Conservation (phyloP, 2,329 filamentous ascomycete species). For the Phialophora expanda region DNA sequence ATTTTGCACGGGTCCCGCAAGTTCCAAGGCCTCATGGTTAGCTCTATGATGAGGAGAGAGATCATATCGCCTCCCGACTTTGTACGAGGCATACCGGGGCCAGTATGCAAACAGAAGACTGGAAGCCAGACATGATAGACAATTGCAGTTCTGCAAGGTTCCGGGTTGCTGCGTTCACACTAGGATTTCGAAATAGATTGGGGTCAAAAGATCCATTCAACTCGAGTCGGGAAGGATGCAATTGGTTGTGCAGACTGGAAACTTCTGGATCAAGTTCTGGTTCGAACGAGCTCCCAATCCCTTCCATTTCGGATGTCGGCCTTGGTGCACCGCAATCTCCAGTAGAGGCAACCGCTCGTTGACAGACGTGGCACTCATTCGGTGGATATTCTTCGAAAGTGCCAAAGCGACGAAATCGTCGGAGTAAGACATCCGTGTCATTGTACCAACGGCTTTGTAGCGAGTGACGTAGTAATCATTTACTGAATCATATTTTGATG, state of each 20-base stretch:
- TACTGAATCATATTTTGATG: neutral
- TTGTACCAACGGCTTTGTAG: neutral
- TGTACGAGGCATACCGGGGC: too few relatives aligned
- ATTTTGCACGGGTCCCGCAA: neutral
- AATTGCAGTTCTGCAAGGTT: neutral
- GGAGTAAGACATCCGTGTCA: neutral
- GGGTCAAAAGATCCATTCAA: neutral
- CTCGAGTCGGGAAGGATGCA: neutral
- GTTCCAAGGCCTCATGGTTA: neutral
- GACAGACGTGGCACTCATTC: neutral
- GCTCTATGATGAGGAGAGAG: neutral
- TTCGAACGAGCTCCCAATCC: neutral
- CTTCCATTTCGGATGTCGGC: neutral
- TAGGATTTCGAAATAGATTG: neutral
- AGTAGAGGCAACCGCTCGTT: neutral
- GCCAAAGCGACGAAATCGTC: neutral
- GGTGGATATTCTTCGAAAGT: neutral
- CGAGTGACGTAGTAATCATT: neutral
- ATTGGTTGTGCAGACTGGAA: neutral
- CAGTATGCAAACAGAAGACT: neutral
- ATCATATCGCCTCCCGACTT: neutral
- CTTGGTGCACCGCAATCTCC: neutral
- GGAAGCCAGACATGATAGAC: neutral
- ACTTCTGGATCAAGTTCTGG: neutral
- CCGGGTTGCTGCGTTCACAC: neutral